Evolutionary conservation across 306 rosid species (phyloP), one percentile per base, ranked within the genome.

Genomic region (Biancaea sappan): DNA sequence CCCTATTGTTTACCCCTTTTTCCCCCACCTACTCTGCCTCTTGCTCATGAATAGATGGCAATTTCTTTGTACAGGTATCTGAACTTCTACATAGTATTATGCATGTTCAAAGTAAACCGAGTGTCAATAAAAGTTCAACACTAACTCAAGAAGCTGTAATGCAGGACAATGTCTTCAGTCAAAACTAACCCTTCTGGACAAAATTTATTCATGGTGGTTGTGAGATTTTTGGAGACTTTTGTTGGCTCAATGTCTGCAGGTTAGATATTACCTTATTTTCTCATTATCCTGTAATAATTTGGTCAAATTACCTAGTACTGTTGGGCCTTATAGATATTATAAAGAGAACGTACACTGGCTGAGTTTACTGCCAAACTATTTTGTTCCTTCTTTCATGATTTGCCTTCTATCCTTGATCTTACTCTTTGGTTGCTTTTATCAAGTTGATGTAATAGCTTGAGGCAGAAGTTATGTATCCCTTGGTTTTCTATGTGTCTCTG

Each of bases 211-310:
- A 86, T 92, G 90, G 86, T 92, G 88, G 43, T 94, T 72, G 86
- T 92, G 68, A 85, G 96, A 82, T 94, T 94, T 90, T 87, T 94
- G 72, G 99, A 94, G 88, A 94, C 99, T 69, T 94, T 94, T 83
- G 93, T 92, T 66, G 99, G 99, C 76, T 94, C 99, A 28, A 21
- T 94, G 93, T 94, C 99, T 72, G 90, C 99, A 84, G 97, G 99
- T 94, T 24, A 73, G 13, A 35, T 58, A 18, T 57, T 54, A 67
- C 28, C 70, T 58, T 66, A 12, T 48, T 14, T 77, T 75, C 61
- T 63, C 67, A 50, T 73, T 63, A 13, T 77, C 47, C 35, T 5
- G 41, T 77, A 15, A 37, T 72, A 28, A 14, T 16, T 24, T 46
- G 16, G 59, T 73, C 44, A 21, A 44, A 22, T 66, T 47, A 15